Percentiles rank a stretch among this genome's conserved stretches.
Conservation (phyloP, 495 filamentous ascomycete species). For the Penicillium paxilli region DNA sequence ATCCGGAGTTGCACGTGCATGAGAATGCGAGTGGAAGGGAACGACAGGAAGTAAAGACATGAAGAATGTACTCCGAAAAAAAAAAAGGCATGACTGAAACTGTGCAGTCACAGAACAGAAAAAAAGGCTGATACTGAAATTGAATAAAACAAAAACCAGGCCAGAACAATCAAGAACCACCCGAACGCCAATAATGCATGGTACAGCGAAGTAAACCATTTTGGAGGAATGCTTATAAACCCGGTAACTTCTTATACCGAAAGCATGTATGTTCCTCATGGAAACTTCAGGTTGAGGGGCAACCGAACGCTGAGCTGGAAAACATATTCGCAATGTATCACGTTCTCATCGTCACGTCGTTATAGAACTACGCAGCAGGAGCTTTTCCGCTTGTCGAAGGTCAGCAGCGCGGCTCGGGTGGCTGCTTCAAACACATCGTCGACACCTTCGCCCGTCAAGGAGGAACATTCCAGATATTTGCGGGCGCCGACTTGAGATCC, state of each 20-base stretch:
- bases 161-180: constrained; percentile 26
- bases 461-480: constrained; percentile 97
- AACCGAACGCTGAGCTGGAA: constrained; percentile 26
- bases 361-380: constrained; percentile 90
- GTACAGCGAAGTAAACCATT: constrained; percentile 29
- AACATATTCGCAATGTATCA: constrained; percentile 24
- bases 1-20: constrained; percentile 32
- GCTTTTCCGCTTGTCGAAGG: constrained; percentile 83
- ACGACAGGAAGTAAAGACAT: constrained; percentile 19
- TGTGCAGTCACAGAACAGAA: constrained; percentile 15
- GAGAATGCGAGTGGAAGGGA: constrained; percentile 13
- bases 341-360: constrained; percentile 31
- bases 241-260: neutral
- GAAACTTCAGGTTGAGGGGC: constrained; percentile 22
- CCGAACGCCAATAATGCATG: constrained; percentile 50
- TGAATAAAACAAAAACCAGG: constrained; percentile 15
- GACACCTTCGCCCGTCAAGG: constrained; percentile 94
- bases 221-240: constrained; percentile 10
- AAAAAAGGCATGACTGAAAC: constrained; percentile 20
- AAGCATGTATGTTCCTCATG: too few species aligned
- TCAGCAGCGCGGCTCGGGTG: constrained; percentile 89
- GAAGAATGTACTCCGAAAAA: constrained; percentile 23
- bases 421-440: constrained; percentile 99
- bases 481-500: constrained; percentile 84
- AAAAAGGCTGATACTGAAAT: constrained; percentile 15